A percentile compares a stretch with the other conserved stretches of the same genome.
Conservation (phyloP, 2,329 filamentous ascomycete genomes). For the Dactylella cylindrospora region DNA sequence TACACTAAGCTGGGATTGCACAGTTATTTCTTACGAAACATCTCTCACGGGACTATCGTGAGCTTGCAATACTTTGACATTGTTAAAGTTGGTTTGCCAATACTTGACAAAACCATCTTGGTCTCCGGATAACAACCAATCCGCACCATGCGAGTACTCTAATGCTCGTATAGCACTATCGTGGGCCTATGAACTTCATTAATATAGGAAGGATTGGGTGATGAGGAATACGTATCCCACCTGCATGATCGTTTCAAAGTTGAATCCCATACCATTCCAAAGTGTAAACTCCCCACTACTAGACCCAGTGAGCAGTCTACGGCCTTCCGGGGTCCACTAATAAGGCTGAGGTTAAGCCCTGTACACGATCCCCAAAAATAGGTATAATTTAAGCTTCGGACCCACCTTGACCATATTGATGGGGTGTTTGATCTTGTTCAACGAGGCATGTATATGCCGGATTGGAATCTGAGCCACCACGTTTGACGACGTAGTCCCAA, state of each 20-base stretch:
- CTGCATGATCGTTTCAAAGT: conserved; percentile 99
- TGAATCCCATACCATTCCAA: conserved; percentile 98
- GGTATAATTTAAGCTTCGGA: conserved; percentile 4
- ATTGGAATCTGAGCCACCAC: conserved; percentile 84
- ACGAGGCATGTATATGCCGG: conserved; percentile 95
- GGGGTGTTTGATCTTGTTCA: conserved; percentile 97
- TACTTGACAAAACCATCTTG: conserved; percentile 96
- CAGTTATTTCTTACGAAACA: conserved; percentile 58
- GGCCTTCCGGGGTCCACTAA: conserved; percentile 94
- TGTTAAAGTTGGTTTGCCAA: conserved; percentile 99
- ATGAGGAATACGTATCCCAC: conserved; percentile 50
- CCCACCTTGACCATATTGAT: conserved; percentile 75
- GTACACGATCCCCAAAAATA: no score
- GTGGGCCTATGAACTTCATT: conserved; percentile 62
- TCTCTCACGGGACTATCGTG: conserved; percentile 89
- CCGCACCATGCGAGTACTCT: conserved; percentile 89
- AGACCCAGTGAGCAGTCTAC: conserved; percentile 84
- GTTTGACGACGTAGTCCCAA: conserved; percentile 68
- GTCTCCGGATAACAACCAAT: conserved; percentile 95
- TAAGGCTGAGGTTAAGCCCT: no score
- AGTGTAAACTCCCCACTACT: conserved; percentile 97
- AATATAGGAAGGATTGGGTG: neutral
- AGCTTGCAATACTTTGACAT: conserved; percentile 89
- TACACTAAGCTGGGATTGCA: neutral
- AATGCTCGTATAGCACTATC: conserved; percentile 81